Base-by-base conservation (phyloP, 1,284 basidiomycete species). In the Cryptococcus wingfieldii region DNA sequence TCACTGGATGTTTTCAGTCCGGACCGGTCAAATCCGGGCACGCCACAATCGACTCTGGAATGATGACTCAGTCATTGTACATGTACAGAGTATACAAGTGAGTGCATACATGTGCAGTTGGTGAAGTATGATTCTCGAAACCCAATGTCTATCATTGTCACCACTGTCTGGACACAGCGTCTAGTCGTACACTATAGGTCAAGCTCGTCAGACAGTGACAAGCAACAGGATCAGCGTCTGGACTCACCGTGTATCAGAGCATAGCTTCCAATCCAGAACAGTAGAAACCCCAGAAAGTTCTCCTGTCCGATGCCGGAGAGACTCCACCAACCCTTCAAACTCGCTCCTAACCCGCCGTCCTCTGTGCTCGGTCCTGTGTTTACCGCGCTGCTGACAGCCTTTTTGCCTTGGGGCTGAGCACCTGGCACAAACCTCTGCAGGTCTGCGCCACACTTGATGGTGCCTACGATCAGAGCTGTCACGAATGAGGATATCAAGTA, bases 211-310 rank as follows among this genome's bases (percentile, higher is more conserved):
- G 31, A 34, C 31, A 34, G 31, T 34, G 1, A 34, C 31, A 34
- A 34, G 31, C 3, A 8, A 34, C 31, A 34, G 7, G 31, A 34
- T 1, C 31, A 10, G 10, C 31, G 31, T 31, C 45, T 14, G 27
- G n/a, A 60, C 69, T 59, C 50, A 71, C 69, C 69, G 60, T 71
- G 69, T 67, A 71, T 69, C 44, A 71, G 53, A 14, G 68, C 69
- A 74, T 88, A 92, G 73, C 90, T 88, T 55, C 92, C 78, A 39
- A 90, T 94, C 90, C 90, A 94, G 38, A 88, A 85, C 45, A 93
- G 81, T 58, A 94, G 81, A 70, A 91, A 94, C 1, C 89, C 89
- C 66, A 89, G 87, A 18, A 86, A 79, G 63, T 90, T 91, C 76
- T 93, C 90, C 75, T 89, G 86, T 12, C 89, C 88, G 0, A 90